Conservation (phyloP, 2,329 filamentous ascomycete species). For the Nakataea oryzae region DNA sequence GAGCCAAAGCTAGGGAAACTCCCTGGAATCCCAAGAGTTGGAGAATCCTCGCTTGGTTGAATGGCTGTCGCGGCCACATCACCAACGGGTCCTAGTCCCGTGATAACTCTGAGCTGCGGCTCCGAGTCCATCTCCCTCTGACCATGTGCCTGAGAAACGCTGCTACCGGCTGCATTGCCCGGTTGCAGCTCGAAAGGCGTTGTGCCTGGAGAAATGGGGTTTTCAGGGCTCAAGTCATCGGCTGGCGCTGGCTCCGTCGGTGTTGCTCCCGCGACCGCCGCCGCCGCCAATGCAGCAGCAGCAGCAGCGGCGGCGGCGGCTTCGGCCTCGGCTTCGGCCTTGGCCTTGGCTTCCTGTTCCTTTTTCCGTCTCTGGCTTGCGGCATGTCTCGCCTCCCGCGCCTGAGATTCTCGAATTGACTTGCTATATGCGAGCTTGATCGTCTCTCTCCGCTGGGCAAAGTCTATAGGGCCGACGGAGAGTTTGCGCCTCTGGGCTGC, state of each 20-base stretch:
- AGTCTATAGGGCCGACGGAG: slow-evolving; percentile 68
- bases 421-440: slow-evolving; percentile 81
- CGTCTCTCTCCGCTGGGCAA: slow-evolving; percentile 68
- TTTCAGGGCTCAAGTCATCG: not conserved
- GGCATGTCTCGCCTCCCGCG: slow-evolving; percentile 40
- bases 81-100: not conserved
- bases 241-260: not conserved
- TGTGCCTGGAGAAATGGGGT: not conserved
- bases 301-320: slow-evolving; percentile 15
- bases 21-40: slow-evolving; percentile 56
- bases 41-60: slow-evolving; percentile 39
- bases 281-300: slow-evolving; percentile 6
- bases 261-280: slow-evolving; percentile 2
- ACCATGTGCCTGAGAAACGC: not conserved
- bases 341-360: slow-evolving; percentile 35
- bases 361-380: slow-evolving; percentile 43
- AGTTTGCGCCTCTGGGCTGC: slow-evolving; percentile 38
- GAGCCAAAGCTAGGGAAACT: slow-evolving; percentile 38
- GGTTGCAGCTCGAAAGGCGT: not conserved
- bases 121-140: not conserved
- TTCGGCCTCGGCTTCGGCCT: slow-evolving; percentile 27
- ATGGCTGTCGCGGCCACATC: not conserved
- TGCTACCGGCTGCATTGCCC: not conserved
- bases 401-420: slow-evolving; percentile 66
- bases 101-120: not conserved